Conservation (phyloP, 371 early-diverging fungal genomes). For the Lichtheimia ornata region DNA sequence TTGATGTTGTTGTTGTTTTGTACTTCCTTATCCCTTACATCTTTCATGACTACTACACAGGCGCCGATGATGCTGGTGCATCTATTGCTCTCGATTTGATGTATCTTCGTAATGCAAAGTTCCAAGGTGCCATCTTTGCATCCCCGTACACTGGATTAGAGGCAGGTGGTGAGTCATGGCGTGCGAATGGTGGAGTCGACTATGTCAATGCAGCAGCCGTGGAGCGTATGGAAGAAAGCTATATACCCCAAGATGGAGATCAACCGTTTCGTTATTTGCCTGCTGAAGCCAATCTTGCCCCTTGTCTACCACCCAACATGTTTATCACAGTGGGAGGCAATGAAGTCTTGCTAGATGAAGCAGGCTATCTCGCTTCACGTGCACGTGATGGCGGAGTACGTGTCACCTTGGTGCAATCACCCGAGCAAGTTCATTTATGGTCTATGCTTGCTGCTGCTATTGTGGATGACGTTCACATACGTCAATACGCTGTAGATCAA, state of each 20-base stretch:
- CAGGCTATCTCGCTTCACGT: conserved; percentile 33
- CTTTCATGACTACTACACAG: conserved; percentile 2
- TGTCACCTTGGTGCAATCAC: conserved; percentile 36
- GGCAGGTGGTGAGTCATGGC: conserved; percentile 44
- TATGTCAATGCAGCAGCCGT: conserved; percentile 32
- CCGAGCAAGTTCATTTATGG: conserved; percentile 38
- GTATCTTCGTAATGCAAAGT: conserved; percentile 12
- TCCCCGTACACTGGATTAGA: conserved; percentile 50
- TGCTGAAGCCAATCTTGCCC: conserved; percentile 14
- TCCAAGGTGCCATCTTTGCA: conserved; percentile 32
- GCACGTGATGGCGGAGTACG: conserved; percentile 32
- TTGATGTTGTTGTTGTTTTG: background rate
- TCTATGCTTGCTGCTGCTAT: conserved; percentile 29
- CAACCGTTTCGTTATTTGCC: conserved; percentile 23
- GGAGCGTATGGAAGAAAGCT: conserved; percentile 36
- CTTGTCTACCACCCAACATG: conserved; percentile 30
- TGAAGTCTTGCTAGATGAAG: conserved; percentile 47
- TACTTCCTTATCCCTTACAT: background rate
- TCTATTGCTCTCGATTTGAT: conserved; percentile 38
- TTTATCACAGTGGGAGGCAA: conserved; percentile 41
- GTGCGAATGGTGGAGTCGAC: conserved; percentile 32
- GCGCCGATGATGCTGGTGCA: conserved; percentile 43
- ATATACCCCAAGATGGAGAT: conserved; percentile 30
- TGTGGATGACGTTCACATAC: conserved; percentile 25
- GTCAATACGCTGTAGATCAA: conserved; percentile 88